Conservation (phyloP, 495 filamentous ascomycete species). For the Xylaria grammica region DNA sequence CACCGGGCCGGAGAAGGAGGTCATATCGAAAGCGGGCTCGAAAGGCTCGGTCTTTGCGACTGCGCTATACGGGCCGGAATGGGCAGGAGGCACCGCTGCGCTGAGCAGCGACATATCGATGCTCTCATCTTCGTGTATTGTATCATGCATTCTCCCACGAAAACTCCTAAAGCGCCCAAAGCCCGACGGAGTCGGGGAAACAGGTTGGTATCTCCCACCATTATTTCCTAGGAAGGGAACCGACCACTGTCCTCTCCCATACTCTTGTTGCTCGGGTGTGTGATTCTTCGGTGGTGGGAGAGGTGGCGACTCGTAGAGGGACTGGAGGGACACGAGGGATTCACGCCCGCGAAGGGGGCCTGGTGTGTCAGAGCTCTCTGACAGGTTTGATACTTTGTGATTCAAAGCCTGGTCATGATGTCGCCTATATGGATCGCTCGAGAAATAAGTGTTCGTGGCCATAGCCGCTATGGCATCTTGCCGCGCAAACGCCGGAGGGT, state of each 20-base stretch:
- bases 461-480: constrained; percentile 23
- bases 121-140: constrained; percentile 53
- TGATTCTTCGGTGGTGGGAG: constrained; percentile 15
- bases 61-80: constrained; percentile 24
- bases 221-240: constrained; percentile 28
- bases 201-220: constrained; percentile 42
- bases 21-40: constrained; percentile 44
- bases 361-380: constrained; percentile 34
- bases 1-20: constrained; percentile 43
- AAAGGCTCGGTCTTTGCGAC: constrained; percentile 25
- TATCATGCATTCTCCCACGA: constrained; percentile 37
- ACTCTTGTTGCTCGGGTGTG: constrained; percentile 14
- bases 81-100: constrained; percentile 40
- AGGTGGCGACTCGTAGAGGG: constrained; percentile 31
- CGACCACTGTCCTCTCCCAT: constrained; percentile 24
- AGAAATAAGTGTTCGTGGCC: constrained; percentile 29
- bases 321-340: constrained; percentile 49
- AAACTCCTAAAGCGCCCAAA: constrained; percentile 34
- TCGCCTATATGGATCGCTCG: constrained; percentile 24
- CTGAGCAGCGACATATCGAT: constrained; percentile 47
- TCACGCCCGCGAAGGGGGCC: constrained; percentile 42
- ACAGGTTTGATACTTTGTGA: constrained; percentile 50
- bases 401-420: constrained; percentile 39
- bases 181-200: constrained; percentile 29
- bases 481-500: background rate